These are phyloP conservation scores for Atkinsonella hypoxylon DNA, from an alignment of 2,329 filamentous ascomycete genomes.

Conservation along the genomic window DNA sequence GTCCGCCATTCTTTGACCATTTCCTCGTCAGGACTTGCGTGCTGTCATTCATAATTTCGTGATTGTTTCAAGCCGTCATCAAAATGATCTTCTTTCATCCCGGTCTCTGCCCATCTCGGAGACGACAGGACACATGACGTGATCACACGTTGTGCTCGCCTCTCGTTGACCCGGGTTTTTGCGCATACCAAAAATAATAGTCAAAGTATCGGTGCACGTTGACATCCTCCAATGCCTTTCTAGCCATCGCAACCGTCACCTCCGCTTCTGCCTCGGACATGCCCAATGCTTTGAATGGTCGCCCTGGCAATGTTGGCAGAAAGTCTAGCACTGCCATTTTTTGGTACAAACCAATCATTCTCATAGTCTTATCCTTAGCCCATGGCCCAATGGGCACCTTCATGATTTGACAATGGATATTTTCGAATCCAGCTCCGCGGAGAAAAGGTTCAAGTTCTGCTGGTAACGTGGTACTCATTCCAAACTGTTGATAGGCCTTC, in stretches of 20 bases:
- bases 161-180: constrained; percentile 15
- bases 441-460: constrained; percentile 10
- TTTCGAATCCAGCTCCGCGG: constrained; percentile 10
- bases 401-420: constrained; percentile 21
- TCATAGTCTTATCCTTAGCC: constrained; percentile 20
- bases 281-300: constrained; percentile 20
- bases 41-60: not conserved
- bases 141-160: not conserved
- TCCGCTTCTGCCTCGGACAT: constrained; percentile 18
- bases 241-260: constrained; percentile 15
- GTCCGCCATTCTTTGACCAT: too few relatives aligned
- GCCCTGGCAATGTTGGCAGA: constrained; percentile 23
- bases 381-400: constrained; percentile 27
- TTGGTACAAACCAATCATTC: constrained; percentile 27
- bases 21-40: too few relatives aligned
- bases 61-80: too few relatives aligned
- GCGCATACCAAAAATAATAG: constrained; percentile 25
- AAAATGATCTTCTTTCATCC: not conserved
- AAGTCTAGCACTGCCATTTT: constrained; percentile 23
- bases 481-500: constrained; percentile 9
- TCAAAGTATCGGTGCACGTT: constrained; percentile 23
- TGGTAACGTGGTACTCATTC: constrained; percentile 10
- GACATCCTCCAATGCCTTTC: constrained; percentile 15
- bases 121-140: not conserved
- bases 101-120: not conserved